phyloP scores from a whole-genome alignment of 768 basidiomycete genomes.

The Boletus reticulatus region DNA sequence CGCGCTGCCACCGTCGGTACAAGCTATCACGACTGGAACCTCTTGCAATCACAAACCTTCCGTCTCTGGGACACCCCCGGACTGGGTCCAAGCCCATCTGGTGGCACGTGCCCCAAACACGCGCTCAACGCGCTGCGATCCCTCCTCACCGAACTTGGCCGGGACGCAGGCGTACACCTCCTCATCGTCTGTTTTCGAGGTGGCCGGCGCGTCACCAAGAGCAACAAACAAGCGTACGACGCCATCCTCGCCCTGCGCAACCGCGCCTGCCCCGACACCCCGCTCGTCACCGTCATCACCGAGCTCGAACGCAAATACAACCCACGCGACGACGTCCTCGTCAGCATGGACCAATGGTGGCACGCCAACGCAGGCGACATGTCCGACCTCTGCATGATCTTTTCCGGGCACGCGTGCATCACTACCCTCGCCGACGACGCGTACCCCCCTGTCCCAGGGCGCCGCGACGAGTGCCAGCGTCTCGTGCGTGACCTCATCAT shows the following conservation, averaged over 20 bases:
- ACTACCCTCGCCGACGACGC: constrained; percentile 22
- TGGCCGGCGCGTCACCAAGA: constrained; percentile 16
- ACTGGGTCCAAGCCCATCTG: constrained; percentile 13
- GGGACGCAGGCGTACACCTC: constrained; percentile 16
- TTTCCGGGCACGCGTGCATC: constrained; percentile 22
- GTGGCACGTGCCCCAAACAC: constrained; percentile 4
- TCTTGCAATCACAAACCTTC: constrained; percentile 20
- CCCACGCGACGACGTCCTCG: constrained; percentile 3
- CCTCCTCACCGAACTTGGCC: constrained; percentile 22
- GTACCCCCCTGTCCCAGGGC: constrained; percentile 13
- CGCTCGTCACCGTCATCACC: constrained; percentile 19
- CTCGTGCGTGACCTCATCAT: constrained; percentile 25
- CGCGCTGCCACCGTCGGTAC: constrained; percentile 18
- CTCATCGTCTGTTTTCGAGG: constrained; percentile 20
- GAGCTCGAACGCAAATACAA: constrained; percentile 16
- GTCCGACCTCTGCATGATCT: constrained; percentile 9
- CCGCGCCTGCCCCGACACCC: constrained; percentile 14
- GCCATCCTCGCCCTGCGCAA: constrained; percentile 16
- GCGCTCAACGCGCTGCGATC: constrained; percentile 20
- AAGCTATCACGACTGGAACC: constrained; percentile 23
- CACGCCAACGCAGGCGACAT: constrained; percentile 8
- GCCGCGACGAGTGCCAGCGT: constrained; percentile 22
- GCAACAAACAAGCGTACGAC: constrained; percentile 22
- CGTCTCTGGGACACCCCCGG: constrained; percentile 28
- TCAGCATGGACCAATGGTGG: constrained; percentile 25